Evolutionary conservation across 2,329 filamentous ascomycete species (phyloP).

Genomic region (Microsporum audouinii): DNA sequence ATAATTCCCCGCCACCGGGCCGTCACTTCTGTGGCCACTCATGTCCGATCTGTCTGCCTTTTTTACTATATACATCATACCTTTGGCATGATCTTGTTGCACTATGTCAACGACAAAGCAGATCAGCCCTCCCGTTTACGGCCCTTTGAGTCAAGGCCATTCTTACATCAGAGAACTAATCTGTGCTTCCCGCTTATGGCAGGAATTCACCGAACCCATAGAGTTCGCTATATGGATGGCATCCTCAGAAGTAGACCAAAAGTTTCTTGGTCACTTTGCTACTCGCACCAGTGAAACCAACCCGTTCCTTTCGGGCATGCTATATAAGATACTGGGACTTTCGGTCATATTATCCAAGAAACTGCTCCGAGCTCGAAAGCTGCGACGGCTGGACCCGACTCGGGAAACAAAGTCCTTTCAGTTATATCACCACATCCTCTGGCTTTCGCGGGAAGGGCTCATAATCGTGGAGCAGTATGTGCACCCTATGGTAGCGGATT

Average conservation of each 20-base stretch:
- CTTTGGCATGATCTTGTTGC: not conserved
- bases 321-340: constrained; percentile 84
- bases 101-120: not conserved
- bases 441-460: constrained; percentile 85
- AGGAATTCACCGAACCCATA: constrained; percentile 22
- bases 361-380: constrained; percentile 68
- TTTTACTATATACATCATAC: not conserved
- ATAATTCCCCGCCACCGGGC: not conserved
- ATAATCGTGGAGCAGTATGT: constrained; percentile 78
- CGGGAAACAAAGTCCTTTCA: constrained; percentile 68
- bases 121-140: not conserved
- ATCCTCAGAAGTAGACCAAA: constrained; percentile 93
- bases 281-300: constrained; percentile 66
- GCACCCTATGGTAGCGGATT: constrained; percentile 68
- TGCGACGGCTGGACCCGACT: constrained; percentile 70
- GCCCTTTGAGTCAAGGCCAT: not conserved
- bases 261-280: constrained; percentile 84
- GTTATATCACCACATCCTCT: constrained; percentile 83
- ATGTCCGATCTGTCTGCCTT: not conserved
- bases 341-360: constrained; percentile 79
- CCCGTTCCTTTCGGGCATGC: constrained; percentile 58
- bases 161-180: constrained; percentile 11
- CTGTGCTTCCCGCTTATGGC: constrained; percentile 14
- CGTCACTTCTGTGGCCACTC: not conserved
- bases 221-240: constrained; percentile 56